These are phyloP conservation scores for Acer yangbiense DNA, from an alignment of 345 rosid species.

Conservation along the genomic window DNA sequence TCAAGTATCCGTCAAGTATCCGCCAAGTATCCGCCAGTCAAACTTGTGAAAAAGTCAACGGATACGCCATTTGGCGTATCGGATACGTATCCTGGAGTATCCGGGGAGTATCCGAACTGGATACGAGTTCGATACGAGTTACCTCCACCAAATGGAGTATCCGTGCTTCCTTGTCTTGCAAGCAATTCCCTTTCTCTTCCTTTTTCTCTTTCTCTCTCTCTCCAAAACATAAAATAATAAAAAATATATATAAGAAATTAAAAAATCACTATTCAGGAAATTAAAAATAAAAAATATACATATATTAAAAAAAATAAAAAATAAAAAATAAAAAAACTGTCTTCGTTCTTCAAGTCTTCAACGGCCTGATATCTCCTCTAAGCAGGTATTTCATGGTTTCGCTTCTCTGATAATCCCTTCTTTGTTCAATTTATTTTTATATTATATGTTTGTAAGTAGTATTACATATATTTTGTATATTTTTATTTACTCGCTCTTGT, in stretches of 20 bases:
- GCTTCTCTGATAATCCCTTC: background rate
- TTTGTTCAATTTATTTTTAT: background rate
- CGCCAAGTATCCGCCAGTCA: no score
- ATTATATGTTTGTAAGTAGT: background rate
- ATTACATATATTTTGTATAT: background rate
- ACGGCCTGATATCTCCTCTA: slow-evolving; percentile 24
- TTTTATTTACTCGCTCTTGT: background rate
- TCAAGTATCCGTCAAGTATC: no score
- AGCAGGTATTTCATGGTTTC: slow-evolving; percentile 12
- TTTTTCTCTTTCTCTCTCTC: background rate
- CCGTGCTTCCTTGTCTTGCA: no score
- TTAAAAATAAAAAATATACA: background rate
- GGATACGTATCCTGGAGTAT: no score
- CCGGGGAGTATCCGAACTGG: no score
- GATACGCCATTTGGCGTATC: no score
- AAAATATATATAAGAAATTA: background rate
- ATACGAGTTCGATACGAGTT: no score
- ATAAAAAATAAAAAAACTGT: slow-evolving; percentile 2
- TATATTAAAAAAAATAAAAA: background rate
- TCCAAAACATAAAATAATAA: background rate
- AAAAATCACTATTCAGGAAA: slow-evolving; percentile 1
- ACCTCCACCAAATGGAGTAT: no score
- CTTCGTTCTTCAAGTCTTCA: slow-evolving; percentile 22
- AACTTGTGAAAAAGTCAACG: no score
- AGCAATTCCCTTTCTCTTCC: background rate